Base-by-base conservation (phyloP, 768 basidiomycete genomes). In the Polyporus arcularius region DNA sequence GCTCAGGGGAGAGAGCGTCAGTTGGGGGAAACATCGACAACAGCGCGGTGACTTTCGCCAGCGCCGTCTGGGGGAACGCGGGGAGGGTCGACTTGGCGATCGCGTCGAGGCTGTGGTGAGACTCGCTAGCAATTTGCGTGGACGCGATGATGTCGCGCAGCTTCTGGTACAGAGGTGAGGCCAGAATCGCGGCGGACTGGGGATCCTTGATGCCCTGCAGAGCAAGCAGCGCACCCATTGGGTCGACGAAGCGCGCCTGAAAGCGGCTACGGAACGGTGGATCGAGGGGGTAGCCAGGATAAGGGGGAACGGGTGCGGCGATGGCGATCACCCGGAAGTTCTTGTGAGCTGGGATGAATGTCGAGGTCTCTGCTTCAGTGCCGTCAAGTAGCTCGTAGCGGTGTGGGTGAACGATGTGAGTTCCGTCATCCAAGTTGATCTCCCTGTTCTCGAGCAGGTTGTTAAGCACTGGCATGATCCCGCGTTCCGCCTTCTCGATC, bases 391-490 rank as follows among this genome's bases (percentile, higher is more conserved):
- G 80, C 16, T 79, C 76, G 65, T 81, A 82, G 31, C 85, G 82
- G 58, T 85, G 82, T 0, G 85, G 82, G 61, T 87, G 86, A 21
- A 89, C 80, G 46, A 89, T 87, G 64, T 88, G 86, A 2, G 85
- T 85, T 38, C 86, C 86, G 59, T 89, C 86, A 63, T 87, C 87
- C 31, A 89, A 71, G 61, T 89, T 87, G 85, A 89, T 85, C 74
- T 89, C 87, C n/a, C 87, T 75, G 68, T 87, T 88, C 72, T 89
- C 87, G 45, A 89, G 67, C 4, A 89, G 75, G 69, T 88, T 89
- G 65, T 88, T 88, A 5, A 89, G 75, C 15, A 85, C 84, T 15
- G 87, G 87, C 86, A 87, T 87, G 30, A 88, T 89, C 31, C 87
- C 87, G 26, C 87, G 79, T 65, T 88, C 86, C 6, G 86, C 86